These are phyloP conservation scores for Lignosus rhinocerotis DNA, from an alignment of 1,284 basidiomycete genomes.

Conservation along the genomic window DNA sequence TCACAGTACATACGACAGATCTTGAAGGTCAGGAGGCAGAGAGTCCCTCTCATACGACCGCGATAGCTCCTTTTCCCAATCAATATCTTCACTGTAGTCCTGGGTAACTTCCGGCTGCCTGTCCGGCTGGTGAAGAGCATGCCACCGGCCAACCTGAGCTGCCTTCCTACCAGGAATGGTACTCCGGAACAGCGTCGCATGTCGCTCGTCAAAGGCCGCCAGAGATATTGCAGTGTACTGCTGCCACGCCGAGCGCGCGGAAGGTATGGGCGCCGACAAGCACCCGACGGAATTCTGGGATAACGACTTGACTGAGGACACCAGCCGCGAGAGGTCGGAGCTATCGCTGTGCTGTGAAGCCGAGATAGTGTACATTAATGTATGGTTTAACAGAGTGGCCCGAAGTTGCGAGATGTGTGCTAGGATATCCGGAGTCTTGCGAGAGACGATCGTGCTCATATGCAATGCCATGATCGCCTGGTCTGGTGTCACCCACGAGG, in stretches of 20 bases:
- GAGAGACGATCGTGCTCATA: conserved; percentile 42
- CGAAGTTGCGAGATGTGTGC: conserved; percentile 38
- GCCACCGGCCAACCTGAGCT: conserved; percentile 70
- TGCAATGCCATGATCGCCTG: conserved; percentile 23
- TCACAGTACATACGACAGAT: conserved; percentile 37
- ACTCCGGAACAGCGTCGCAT: conserved; percentile 54
- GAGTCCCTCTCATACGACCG: conserved; percentile 26
- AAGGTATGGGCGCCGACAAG: conserved; percentile 50
- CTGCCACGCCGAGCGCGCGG: conserved; percentile 8
- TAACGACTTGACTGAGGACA: conserved; percentile 43
- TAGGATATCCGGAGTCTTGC: conserved; percentile 39
- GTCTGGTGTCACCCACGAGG: no score
- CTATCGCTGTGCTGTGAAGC: conserved; percentile 22
- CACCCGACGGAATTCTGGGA: conserved; percentile 54
- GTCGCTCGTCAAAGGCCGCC: conserved; percentile 43
- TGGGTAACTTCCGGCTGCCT: conserved; percentile 5
- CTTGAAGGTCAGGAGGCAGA: conserved; percentile 41
- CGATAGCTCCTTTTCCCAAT: conserved; percentile 59
- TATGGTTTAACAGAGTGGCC: conserved; percentile 35
- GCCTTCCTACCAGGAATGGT: conserved; percentile 54
- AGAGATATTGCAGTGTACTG: conserved; percentile 51
- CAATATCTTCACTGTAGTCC: conserved; percentile 24
- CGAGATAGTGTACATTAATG: conserved; percentile 49
- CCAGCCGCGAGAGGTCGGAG: conserved; percentile 46
- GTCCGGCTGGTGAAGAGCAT: conserved; percentile 43